These are phyloP conservation scores for Malania oleifera DNA, from an alignment of 164 flowering plant genomes.

Conservation along the genomic window DNA sequence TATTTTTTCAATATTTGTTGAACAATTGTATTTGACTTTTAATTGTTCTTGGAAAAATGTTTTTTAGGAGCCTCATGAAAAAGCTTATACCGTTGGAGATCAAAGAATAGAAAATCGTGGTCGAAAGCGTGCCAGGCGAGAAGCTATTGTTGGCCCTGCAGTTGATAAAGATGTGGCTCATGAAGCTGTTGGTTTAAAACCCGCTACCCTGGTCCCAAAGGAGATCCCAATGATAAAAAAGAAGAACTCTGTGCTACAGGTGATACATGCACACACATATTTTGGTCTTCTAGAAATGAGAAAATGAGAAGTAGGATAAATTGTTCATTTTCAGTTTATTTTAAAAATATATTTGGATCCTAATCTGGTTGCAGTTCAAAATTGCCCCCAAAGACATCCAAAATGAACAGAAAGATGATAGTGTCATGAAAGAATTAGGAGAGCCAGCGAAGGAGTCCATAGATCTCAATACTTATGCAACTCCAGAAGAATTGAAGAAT, in stretches of 20 bases:
- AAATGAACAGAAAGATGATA: slow-evolving; percentile 36
- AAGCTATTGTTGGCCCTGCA: slow-evolving; percentile 85
- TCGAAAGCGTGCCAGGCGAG: slow-evolving; percentile 56
- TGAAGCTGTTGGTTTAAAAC: slow-evolving; percentile 88
- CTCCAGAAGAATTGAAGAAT: slow-evolving; percentile 60
- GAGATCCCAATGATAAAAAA: slow-evolving; percentile 84
- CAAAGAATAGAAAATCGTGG: slow-evolving; percentile 14
- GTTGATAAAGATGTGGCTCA: slow-evolving; percentile 83
- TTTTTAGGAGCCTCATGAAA: slow-evolving; percentile 35
- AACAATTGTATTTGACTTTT: not conserved
- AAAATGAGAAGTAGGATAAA: not conserved
- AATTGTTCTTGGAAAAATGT: too few species aligned
- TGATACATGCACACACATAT: too few species aligned
- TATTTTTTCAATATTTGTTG: not conserved
- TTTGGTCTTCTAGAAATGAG: slow-evolving; percentile 1
- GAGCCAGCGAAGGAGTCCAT: slow-evolving; percentile 28
- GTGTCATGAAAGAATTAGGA: slow-evolving; percentile 20
- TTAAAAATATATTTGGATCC: not conserved
- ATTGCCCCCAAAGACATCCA: slow-evolving; percentile 54
- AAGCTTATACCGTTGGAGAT: slow-evolving; percentile 13
- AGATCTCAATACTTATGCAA: slow-evolving; percentile 41
- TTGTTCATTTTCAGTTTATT: not conserved
- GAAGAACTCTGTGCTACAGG: slow-evolving; percentile 84
- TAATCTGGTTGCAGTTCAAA: slow-evolving; percentile 55
- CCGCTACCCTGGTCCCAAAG: slow-evolving; percentile 70